Evolutionary conservation across 805 yeast genomes (phyloP), one percentile per base, ranked within the genome.

Genomic region (Ogataea paraovalis): DNA sequence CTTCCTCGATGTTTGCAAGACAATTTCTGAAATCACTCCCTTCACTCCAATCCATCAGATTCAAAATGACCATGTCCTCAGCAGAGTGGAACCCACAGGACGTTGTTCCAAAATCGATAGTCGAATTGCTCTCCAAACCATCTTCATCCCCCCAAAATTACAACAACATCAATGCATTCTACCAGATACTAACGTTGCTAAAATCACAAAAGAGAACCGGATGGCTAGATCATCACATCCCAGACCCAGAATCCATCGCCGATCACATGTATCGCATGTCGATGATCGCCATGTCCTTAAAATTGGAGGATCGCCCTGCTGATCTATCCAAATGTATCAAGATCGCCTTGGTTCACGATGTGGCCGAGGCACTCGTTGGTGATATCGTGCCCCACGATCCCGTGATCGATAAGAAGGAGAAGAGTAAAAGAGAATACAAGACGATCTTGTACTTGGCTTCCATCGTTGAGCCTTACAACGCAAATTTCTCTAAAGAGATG

Each of bases 221-320:
- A 2, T 92, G 98, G 98, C 67, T 92, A 19, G 92, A 89, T 61
- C 80, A 79, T 59, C 76, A 79, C 10, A 62, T 72, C 16, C 72
- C 72, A 1, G 58, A 71, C 22, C 82, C 83, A 2, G 87, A 89
- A 66, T 79, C 86, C 44, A 89, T 90, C 44, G 78, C 88, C n/a
- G 97, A 91, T 67, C 97, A 92, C 66, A 91, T 91, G 96, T 91
- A 92, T 64, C 75, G 99, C 48, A 91, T 92, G 97, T 81, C 89
- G 4, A 71, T 91, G 19, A 80, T 89, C 39, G 74, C 92, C 20
- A 79, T 90, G 85, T 66, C 89, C 21, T 75, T 88, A 39, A 78
- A 79, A 18, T 56, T 50, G 13, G 50, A 51, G 14, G 48, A 51
- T 6, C 51, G 51, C 16, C 47, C 40, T 67, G 66, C 71, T 2